These are phyloP conservation scores for Fraxinus ornus DNA, from an alignment of 305 asterid genomes.

Conservation along the genomic window DNA sequence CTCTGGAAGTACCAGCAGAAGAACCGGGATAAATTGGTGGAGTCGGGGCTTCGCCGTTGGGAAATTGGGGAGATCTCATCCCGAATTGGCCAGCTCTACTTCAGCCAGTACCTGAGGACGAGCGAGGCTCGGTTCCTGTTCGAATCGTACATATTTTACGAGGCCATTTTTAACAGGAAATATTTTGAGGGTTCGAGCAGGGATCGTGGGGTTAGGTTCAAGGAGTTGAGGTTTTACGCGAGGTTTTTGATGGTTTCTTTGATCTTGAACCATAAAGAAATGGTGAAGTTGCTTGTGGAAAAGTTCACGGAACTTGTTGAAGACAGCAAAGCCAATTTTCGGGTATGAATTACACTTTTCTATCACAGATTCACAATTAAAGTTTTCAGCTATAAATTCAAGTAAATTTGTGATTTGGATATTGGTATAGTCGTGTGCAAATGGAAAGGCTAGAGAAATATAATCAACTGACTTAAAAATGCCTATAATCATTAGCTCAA, in stretches of 20 bases:
- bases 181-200: slow-evolving; percentile 76
- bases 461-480: background rate
- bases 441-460: background rate
- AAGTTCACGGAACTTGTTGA: slow-evolving; percentile 74
- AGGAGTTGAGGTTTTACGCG: slow-evolving; percentile 92
- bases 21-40: slow-evolving; percentile 65
- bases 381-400: slow-evolving; percentile 18
- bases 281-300: slow-evolving; percentile 74
- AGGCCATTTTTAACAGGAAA: slow-evolving; percentile 74
- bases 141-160: slow-evolving; percentile 88
- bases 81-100: slow-evolving; percentile 90
- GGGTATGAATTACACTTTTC: slow-evolving; percentile 41
- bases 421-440: slow-evolving; percentile 4
- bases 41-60: slow-evolving; percentile 86
- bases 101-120: slow-evolving; percentile 85
- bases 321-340: slow-evolving; percentile 69
- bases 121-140: slow-evolving; percentile 87
- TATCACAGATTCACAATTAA: background rate
- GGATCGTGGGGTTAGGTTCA: slow-evolving; percentile 83
- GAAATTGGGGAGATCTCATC: slow-evolving; percentile 99
- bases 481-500: background rate
- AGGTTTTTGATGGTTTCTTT: slow-evolving; percentile 87
- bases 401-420: slow-evolving; percentile 8
- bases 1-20: slow-evolving; percentile 94
- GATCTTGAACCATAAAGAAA: slow-evolving; percentile 67